Evolutionary conservation across 176 grass and related monocot species (phyloP), one percentile per base, ranked within the genome.

Genomic region (Carex parvula): DNA sequence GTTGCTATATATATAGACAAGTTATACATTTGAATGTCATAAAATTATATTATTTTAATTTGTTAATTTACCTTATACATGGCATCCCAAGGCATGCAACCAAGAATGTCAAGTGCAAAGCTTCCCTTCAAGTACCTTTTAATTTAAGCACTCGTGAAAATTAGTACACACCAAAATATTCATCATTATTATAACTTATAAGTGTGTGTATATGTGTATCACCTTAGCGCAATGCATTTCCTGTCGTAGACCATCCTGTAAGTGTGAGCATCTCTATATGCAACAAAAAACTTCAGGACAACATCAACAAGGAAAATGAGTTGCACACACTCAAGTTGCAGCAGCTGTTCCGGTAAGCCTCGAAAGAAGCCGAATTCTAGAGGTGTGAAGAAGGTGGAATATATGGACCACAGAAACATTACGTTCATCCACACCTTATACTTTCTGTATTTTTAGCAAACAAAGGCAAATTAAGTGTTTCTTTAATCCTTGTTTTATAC

Each of bases 351-450:
- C 3, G 95, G 92, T 84, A 94, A 77, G 6, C 92, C 95, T 0
- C 90, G 85, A 84, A 98, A 98, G 87, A 94, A 94, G 57, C 87
- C 89, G 46, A 91, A 98, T 63, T 91, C 95, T 79, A 98, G 84
- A n/a, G 92, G 91, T 32, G 95, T 93, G 87, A 89, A 91, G 90
- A 98, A 94, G 72, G 88, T 86, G 14, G 92, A 98, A 86, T 87
- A 98, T 79, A 98, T 88, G 67, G 92, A 94, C 92, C 82, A 98
- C 10, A 98, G 3, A 77, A 98, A 91, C 64, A 93, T 59, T 29
- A 85, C 83, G 86, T 84, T 87, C 30, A 72, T 83, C 92, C 95
- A 98, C 30, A 94, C 41, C 84, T 85, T 90, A 78, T 91, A 98
- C 50, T 74, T 90, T 62, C 95, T 98, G 79, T n/a, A 83, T 13